phyloP scores from a whole-genome alignment of 2,329 filamentous ascomycete species.

The Phyllosticta citrichinensis region DNA sequence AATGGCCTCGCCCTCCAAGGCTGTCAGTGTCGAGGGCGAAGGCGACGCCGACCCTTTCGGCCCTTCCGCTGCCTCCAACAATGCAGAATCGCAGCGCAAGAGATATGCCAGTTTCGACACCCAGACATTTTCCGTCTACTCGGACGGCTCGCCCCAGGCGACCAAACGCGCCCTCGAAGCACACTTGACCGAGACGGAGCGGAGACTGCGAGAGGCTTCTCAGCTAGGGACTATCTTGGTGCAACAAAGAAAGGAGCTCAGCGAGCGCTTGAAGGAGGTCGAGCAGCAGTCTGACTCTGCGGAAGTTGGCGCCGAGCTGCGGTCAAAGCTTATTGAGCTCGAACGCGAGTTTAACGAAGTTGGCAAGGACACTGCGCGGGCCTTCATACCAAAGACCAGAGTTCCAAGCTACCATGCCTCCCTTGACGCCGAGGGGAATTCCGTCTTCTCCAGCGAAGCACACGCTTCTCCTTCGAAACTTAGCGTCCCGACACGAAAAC shows the following conservation, averaged over 20 bases:
- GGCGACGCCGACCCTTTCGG: constrained; percentile 37
- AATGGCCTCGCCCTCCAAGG: constrained; percentile 30
- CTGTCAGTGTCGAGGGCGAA: constrained; percentile 29
- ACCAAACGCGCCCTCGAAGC: constrained; percentile 83
- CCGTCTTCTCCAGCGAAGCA: constrained; percentile 67
- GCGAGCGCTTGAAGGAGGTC: constrained; percentile 73
- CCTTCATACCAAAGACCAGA: constrained; percentile 73
- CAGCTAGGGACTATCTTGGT: constrained; percentile 80
- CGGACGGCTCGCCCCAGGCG: constrained; percentile 70
- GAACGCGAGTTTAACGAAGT: constrained; percentile 95
- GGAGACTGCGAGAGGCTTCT: constrained; percentile 81
- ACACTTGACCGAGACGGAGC: constrained; percentile 85
- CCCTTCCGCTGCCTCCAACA: constrained; percentile 20
- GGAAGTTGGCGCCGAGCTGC: constrained; percentile 73
- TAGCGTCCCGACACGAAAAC: constrained; percentile 65
- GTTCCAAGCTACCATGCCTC: constrained; percentile 48
- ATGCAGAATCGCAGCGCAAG: constrained; percentile 37
- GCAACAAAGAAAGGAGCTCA: constrained; percentile 74
- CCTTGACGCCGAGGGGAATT: constrained; percentile 19
- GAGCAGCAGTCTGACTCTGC: constrained; percentile 60
- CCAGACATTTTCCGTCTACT: constrained; percentile 66
- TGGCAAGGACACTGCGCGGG: constrained; percentile 77
- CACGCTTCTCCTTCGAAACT: constrained; percentile 83
- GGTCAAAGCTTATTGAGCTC: constrained; percentile 71
- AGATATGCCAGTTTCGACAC: constrained; percentile 78